Evolutionary conservation across 805 yeast species (phyloP).

Genomic region (Candida cerambycidarum): DNA sequence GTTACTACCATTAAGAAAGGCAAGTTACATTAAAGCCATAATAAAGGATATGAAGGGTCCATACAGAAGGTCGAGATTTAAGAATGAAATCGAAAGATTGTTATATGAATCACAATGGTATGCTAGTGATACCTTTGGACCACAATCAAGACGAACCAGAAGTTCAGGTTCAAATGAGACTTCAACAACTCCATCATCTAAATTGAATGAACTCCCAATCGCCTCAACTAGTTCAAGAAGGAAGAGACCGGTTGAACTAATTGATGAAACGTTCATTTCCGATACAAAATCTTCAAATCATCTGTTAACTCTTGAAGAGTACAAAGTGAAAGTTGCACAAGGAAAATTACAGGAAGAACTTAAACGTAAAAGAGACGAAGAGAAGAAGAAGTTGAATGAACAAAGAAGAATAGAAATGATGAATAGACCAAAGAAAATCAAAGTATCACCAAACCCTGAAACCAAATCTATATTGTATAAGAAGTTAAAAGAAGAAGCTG

Average conservation of each 20-base stretch:
- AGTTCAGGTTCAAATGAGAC: too few species aligned
- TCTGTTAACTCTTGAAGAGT: constrained; percentile 6
- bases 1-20: constrained; percentile 16
- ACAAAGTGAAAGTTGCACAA: not conserved
- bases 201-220: too few species aligned
- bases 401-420: constrained; percentile 7
- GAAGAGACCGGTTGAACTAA: constrained; percentile 5
- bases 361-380: constrained; percentile 5
- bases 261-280: constrained; percentile 1
- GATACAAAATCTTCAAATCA: not conserved
- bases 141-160: not conserved
- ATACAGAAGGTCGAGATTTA: constrained; percentile 27
- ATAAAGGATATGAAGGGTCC: constrained; percentile 1
- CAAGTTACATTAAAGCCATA: not conserved
- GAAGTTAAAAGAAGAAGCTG: constrained; percentile 12
- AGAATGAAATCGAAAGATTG: constrained; percentile 29
- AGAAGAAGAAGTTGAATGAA: constrained; percentile 2
- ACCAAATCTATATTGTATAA: not conserved
- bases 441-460: not conserved
- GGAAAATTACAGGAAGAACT: not conserved
- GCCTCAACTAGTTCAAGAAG: constrained; percentile 8
- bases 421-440: constrained; percentile 8
- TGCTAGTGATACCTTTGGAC: constrained; percentile 17
- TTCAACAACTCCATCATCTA: too few species aligned
- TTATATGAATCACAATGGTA: constrained; percentile 43